Base-by-base conservation (phyloP, 1,139 yeast genomes). In the Debaryomycetaceae sp. region DNA sequence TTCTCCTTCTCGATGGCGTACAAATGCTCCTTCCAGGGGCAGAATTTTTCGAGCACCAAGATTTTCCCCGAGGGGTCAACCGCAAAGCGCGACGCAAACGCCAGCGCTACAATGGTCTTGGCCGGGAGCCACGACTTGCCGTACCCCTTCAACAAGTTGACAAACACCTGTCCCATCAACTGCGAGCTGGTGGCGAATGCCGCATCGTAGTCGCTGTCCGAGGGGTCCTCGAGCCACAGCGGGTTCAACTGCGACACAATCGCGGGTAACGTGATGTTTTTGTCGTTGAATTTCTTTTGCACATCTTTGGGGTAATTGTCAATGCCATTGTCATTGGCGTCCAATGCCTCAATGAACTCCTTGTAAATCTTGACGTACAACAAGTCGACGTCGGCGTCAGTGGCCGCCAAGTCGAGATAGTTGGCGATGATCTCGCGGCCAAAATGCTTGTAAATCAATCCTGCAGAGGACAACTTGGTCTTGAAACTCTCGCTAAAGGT, bases 271-370 rank as follows among this genome's bases (percentile, higher is more conserved):
- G 88, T 71, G 54, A 86, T 82, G 46, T 55, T 52, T 33, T 46
- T 60, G 37, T 58, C 65, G 30, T 47, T 53, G 40, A 56, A 60
- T 34, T 50, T 58, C 32, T 47, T 47, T 11, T 51, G 52, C 21
- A 71, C 65, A 7, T 71, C 72, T 34, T 65, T 50, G 45, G 82
- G 71, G 48, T 79, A 86, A 46, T 83, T 82, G 49, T 72, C 71
- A 39, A 91, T 76, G 48, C 99, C 99, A 50, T 91, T 91, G 55
- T 91, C 99, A 50, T 88, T 86, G 35, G 97, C 98, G 61, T 91
- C 99, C 32, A 91, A 71, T 15, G 95, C 80, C 56, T 89, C 98
- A 38, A 91, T 66, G 48, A 91, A 88, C 42, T 83, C 93, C 41
- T 75, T 74, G 65, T 91, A 91, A 11, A 89, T 66, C 54, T 83